Base-by-base conservation (phyloP, 257 asterid genomes). In the Jacaranda copaia region DNA sequence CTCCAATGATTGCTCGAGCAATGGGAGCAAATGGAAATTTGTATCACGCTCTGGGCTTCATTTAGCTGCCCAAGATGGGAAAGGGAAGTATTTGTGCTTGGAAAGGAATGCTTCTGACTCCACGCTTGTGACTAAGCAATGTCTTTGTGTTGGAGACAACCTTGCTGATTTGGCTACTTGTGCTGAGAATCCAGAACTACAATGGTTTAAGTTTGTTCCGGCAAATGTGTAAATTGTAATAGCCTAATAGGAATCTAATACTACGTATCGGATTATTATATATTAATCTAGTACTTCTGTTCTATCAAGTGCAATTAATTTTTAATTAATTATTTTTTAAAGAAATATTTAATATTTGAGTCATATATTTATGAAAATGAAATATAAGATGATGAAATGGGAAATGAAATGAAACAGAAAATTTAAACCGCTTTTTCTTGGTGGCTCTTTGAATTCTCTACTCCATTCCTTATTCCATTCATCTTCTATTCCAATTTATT, bases 141-240 rank as follows among this genome's bases (percentile, higher is more conserved):
- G 97, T 19, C 67, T 90, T 3, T 86, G 91, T 18, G 77, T 87
- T 6, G 80, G 77, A 53, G 85, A 86, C 9, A 36, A 82, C 68
- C 88, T 80, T 42, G 49, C 0, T 8, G 89, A 87, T 76, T 8
- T 66, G 42, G 81, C 88, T 4, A 71, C 48, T 72, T 87, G 91
- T 84, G 56, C 51, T 58, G 77, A 84, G 0, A 90, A 90, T 77
- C 97, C 96, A 5, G 79, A 90, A 70, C 68, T 25, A 1, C 97
- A 90, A 66, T 92, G 96, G 97, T 90, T 90, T 58, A 89, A 85
- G 70, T 55, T 92, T 78, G 85, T 92, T 16, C 82, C 91, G 9
- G 36, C 84, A 35, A 88, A 85, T 84, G 82, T 78, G 72, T 25
- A 25, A 25, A 25, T 25, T 25, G 32, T 62, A 55, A 42, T n/a